phyloP scores from a whole-genome alignment of 2,329 filamentous ascomycete genomes.

The Periconia sp. region DNA sequence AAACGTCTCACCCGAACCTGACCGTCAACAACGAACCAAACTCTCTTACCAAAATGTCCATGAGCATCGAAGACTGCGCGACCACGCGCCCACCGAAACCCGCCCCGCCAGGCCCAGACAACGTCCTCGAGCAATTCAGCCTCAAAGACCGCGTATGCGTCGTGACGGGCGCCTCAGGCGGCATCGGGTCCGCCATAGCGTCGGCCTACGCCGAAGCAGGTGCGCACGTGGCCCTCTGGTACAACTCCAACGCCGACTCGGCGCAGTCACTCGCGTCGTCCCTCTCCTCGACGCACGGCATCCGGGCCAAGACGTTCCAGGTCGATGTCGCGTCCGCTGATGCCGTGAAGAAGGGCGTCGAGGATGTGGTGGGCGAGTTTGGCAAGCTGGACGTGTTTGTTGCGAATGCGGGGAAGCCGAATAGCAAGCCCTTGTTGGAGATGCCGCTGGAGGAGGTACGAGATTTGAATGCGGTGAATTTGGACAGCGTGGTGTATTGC shows the following conservation, averaged over 20 bases:
- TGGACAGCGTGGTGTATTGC: constrained; percentile 61
- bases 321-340: constrained; percentile 58
- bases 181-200: constrained; percentile 54
- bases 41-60: constrained; percentile 27
- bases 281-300: constrained; percentile 57
- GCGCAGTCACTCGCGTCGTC: constrained; percentile 58
- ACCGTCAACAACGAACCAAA: too few species aligned
- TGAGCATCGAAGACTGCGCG: constrained; percentile 35
- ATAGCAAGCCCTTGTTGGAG: constrained; percentile 59
- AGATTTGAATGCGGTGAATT: constrained; percentile 66
- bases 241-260: constrained; percentile 48
- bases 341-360: constrained; percentile 57
- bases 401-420: constrained; percentile 66
- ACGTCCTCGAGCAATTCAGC: constrained; percentile 35
- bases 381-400: constrained; percentile 66
- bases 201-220: constrained; percentile 45
- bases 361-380: constrained; percentile 68
- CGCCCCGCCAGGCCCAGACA: constrained; percentile 26
- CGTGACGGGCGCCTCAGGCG: constrained; percentile 52
- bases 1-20: too few species aligned
- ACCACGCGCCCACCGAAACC: constrained; percentile 24
- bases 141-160: constrained; percentile 45
- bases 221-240: constrained; percentile 51
- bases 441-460: constrained; percentile 64
- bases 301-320: constrained; percentile 67